Evolutionary conservation across 2,329 filamentous ascomycete genomes (phyloP).

Genomic region (Penicillium crustosum): DNA sequence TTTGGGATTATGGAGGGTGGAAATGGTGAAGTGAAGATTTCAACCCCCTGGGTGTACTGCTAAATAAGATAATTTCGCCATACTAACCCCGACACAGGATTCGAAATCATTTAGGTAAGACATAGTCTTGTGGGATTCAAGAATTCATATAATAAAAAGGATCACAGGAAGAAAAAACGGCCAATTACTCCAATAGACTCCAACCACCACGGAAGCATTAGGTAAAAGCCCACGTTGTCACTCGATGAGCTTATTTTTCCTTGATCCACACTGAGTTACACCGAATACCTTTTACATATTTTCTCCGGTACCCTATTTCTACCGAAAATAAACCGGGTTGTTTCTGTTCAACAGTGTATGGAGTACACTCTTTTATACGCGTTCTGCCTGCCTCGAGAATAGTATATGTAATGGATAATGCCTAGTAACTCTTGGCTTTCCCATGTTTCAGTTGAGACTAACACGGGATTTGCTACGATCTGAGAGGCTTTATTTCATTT

Average conservation of each 20-base stretch:
- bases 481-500: not conserved
- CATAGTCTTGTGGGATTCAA: not conserved
- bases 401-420: not conserved
- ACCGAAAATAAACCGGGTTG: not conserved
- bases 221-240: conserved; percentile 20
- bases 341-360: not conserved
- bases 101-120: conserved; percentile 17
- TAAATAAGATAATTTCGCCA: conserved; percentile 3
- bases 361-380: not conserved
- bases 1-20: not conserved
- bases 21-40: conserved; percentile 1
- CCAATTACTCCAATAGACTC: conserved; percentile 19
- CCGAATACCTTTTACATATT: conserved; percentile 1
- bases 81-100: not conserved
- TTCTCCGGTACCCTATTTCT: not conserved
- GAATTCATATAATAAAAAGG: conserved; percentile 12
- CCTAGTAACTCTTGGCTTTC: not conserved
- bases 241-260: conserved; percentile 25
- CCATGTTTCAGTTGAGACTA: not conserved
- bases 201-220: conserved; percentile 22
- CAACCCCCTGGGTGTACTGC: not conserved
- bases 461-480: not conserved
- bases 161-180: conserved; percentile 9
- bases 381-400: not conserved
- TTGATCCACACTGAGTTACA: conserved; percentile 14